Evolutionary conservation across 768 basidiomycete species (phyloP).

Genomic region (Macrolepiota albuminosa): DNA sequence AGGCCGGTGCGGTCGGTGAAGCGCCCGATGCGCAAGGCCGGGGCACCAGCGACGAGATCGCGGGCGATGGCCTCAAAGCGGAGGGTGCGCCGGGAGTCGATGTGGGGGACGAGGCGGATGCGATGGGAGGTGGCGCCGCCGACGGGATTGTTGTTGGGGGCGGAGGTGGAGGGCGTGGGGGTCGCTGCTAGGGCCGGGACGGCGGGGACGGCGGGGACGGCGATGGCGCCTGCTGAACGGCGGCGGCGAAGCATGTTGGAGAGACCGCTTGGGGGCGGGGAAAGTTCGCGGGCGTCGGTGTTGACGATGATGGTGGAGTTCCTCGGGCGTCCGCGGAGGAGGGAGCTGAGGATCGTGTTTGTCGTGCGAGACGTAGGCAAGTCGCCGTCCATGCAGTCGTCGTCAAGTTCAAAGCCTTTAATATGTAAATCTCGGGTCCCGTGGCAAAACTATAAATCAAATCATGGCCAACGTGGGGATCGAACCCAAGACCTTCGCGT

Average conservation of each 20-base stretch:
- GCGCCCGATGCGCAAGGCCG: constrained; percentile 81
- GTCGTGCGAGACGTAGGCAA: constrained; percentile 49
- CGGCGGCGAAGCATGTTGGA: constrained; percentile 54
- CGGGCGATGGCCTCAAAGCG: constrained; percentile 90
- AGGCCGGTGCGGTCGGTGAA: constrained; percentile 86
- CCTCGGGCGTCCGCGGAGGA: constrained; percentile 65
- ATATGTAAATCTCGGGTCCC: constrained; percentile 15
- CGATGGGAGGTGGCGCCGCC: constrained; percentile 40
- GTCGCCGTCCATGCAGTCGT: constrained; percentile 26
- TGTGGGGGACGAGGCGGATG: constrained; percentile 92
- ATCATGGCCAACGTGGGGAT: constrained; percentile 52
- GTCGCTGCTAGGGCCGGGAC: not conserved
- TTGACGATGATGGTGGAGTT: constrained; percentile 40
- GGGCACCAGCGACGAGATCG: constrained; percentile 68
- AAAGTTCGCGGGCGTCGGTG: constrained; percentile 32
- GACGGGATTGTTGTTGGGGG: constrained; percentile 2
- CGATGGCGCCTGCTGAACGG: constrained; percentile 55
- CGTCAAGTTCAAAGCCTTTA: not conserved
- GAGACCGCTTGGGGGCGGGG: constrained; percentile 22
- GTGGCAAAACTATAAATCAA: constrained; percentile 10
- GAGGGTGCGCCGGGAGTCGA: constrained; percentile 85
- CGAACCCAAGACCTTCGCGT: constrained; percentile 68
- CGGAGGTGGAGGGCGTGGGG: constrained; percentile 2
- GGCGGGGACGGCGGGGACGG: constrained; percentile 4
- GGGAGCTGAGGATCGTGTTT: constrained; percentile 54